Percentiles rank a stretch among this genome's conserved stretches.
These are phyloP conservation scores for Trichoderma harzianum DNA, from an alignment of 2,329 filamentous ascomycete genomes.

Conservation along the genomic window DNA sequence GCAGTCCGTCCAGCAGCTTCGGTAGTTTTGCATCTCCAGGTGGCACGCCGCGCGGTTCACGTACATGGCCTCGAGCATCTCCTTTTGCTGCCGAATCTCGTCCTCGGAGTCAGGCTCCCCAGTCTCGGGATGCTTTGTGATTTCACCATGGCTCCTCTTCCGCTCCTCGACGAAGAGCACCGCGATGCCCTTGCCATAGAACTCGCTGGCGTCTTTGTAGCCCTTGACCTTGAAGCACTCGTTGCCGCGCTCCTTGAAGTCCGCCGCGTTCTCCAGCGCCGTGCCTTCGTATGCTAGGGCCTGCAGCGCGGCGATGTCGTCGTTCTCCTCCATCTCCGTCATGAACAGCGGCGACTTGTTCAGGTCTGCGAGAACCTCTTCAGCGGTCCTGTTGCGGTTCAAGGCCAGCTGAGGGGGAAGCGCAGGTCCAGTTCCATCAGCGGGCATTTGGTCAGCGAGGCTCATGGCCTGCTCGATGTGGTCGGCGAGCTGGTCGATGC, in stretches of 20 bases:
- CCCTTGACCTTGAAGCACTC: constrained; percentile 72
- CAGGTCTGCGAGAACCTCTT: constrained; percentile 55
- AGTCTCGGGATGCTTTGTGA: constrained; percentile 28
- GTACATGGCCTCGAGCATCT: constrained; percentile 71
- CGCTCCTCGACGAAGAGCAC: constrained; percentile 64
- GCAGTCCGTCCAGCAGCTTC: constrained; percentile 82
- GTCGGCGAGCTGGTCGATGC: constrained; percentile 43
- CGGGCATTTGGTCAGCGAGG: constrained; percentile 19
- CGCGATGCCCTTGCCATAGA: constrained; percentile 81
- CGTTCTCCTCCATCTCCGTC: constrained; percentile 85
- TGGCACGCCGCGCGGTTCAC: constrained; percentile 89
- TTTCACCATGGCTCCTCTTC: constrained; percentile 44
- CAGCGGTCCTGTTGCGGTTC: constrained; percentile 45
- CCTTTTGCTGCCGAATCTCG: constrained; percentile 56
- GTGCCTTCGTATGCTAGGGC: constrained; percentile 93
- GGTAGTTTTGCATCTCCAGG: constrained; percentile 83
- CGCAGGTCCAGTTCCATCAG: constrained; percentile 37
- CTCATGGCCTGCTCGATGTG: constrained; percentile 37
- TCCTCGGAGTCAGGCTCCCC: constrained; percentile 45
- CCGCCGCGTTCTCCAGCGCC: constrained; percentile 72
- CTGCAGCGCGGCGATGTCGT: constrained; percentile 79
- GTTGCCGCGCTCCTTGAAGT: constrained; percentile 91
- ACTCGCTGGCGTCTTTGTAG: constrained; percentile 83
- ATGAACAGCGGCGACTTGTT: constrained; percentile 82
- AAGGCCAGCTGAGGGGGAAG: constrained; percentile 45